phyloP scores from a whole-genome alignment of 1,284 basidiomycete genomes.

The Ceratobasidium sp. region DNA sequence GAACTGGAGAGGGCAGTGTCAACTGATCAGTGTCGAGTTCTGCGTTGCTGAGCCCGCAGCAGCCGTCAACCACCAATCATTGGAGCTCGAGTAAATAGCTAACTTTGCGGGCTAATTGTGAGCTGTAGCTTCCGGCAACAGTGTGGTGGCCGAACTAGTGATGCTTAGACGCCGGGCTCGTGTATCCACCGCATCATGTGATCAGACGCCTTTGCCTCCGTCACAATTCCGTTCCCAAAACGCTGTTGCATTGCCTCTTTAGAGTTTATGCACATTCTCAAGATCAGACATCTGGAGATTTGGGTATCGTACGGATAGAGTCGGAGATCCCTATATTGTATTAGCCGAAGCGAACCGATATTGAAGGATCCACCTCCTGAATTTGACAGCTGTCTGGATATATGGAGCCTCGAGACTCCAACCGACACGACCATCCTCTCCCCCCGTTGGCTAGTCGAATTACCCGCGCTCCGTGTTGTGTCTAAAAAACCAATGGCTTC shows the following conservation, averaged over 20 bases:
- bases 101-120: background rate
- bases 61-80: background rate
- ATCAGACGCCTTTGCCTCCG: background rate
- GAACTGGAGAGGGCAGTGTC: too few relatives aligned
- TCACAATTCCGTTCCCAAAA: background rate
- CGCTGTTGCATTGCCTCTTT: background rate
- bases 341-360: too few relatives aligned
- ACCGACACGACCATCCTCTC: background rate
- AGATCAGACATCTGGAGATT: background rate
- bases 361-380: too few relatives aligned
- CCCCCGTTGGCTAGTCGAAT: background rate
- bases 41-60: too few relatives aligned
- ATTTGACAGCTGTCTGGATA: too few relatives aligned
- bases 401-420: background rate
- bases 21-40: too few relatives aligned
- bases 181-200: background rate
- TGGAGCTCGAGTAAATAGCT: background rate
- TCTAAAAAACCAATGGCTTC: background rate
- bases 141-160: background rate
- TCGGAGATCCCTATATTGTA: too few relatives aligned
- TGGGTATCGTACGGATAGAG: too few relatives aligned
- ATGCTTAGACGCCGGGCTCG: background rate
- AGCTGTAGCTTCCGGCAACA: background rate
- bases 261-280: background rate
- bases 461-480: background rate